Conservation (phyloP, 208 protist species). For the Leptomonas pyrrhocoris region DNA sequence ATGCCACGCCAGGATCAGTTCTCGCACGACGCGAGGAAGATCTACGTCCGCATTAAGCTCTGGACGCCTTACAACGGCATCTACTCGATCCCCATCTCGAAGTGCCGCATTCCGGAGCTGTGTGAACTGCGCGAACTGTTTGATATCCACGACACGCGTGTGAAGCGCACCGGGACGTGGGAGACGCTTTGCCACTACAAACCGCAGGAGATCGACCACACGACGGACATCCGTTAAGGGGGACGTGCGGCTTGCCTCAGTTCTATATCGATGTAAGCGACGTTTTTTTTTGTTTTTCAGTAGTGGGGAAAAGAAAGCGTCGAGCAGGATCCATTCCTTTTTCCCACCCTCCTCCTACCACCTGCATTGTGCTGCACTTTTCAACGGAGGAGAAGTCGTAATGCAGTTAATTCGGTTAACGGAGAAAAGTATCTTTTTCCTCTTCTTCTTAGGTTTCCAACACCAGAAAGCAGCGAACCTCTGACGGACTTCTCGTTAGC, state of each 20-base stretch:
- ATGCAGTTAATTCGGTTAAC: constrained; percentile 9
- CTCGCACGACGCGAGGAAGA: constrained; percentile 40
- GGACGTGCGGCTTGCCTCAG: neutral
- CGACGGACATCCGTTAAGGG: constrained; percentile 75
- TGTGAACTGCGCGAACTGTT: constrained; percentile 71
- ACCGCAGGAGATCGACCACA: constrained; percentile 72
- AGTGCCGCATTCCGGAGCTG: constrained; percentile 72
- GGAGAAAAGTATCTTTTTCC: constrained; percentile 1
- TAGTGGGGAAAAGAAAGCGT: neutral
- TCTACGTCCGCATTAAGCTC: constrained; percentile 62
- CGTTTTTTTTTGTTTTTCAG: neutral
- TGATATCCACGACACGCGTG: constrained; percentile 56
- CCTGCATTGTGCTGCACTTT: neutral
- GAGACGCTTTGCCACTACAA: constrained; percentile 74
- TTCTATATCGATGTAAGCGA: neutral
- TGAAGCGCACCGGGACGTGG: constrained; percentile 76
- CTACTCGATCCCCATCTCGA: constrained; percentile 51
- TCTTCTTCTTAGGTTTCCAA: constrained; percentile 4
- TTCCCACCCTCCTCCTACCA: neutral
- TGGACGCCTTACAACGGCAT: constrained; percentile 77
- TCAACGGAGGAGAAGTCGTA: neutral
- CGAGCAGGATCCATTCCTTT: neutral
- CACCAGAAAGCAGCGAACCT: neutral
- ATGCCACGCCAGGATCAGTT: constrained; percentile 42
- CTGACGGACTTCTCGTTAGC: constrained; percentile 3